Base-by-base conservation (phyloP, 148 eudicot species). In the Salicornia ramosissima region DNA sequence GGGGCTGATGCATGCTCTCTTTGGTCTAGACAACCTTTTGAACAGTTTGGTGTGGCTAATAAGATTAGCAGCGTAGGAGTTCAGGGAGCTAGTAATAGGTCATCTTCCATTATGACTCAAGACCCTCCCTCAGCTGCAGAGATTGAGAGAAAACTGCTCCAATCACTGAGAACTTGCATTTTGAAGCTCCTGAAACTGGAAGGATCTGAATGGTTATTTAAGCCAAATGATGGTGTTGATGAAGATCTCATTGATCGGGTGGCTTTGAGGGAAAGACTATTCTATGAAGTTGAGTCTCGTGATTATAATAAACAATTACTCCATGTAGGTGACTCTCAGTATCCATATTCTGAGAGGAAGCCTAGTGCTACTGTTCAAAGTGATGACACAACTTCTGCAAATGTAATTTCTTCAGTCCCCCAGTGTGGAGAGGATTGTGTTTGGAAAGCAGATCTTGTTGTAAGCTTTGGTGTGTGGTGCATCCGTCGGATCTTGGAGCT, bases 391-490 rank as follows among this genome's bases (percentile, higher is more conserved):
- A 75, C 64, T 74, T 57, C 53, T 46, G 19, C 84, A 43, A 79
- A 80, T 50, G 70, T 77, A 68, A 79, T 85, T 62, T 72, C 85
- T 65, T 83, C 92, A 15, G 86, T 89, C 74, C 96, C 99, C 64
- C 81, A 84, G 46, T 94, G 98, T 74, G 98, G 98, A 26, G 98
- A 90, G 69, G 90, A 85, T 56, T 94, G 98, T 75, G 85, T 88
- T 67, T 94, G 91, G 88, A 82, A 81, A 78, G 84, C 55, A 49
- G 92, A 90, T 83, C 77, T 94, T 61, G 67, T 94, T 22, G 78
- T 85, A 54, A 88, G 96, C 85, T 94, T 94, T 77, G 98, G 97
- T 8, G 97, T 94, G 64, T 94, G 96, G 96, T 90, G 96, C 83
- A 90, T 94, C 63, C 92, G 79, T 74, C 88, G 98, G 70, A 68